Conservation (phyloP, 2,329 filamentous ascomycete species). For the Oidium heveae region DNA sequence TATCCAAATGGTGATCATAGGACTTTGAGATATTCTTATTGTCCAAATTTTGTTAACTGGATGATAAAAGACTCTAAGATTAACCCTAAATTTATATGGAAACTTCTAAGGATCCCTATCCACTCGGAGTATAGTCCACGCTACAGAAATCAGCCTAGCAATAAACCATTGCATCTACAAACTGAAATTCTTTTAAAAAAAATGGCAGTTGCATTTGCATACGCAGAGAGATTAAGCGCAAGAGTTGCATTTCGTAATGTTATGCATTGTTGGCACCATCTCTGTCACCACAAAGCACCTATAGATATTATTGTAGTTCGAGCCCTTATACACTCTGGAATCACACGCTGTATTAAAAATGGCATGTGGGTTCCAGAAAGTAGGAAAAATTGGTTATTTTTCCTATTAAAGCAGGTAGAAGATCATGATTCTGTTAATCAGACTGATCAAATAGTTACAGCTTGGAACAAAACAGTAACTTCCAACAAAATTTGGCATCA, state of each 20-base stretch:
- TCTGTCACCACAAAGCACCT: neutral
- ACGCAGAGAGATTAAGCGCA: neutral
- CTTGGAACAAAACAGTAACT: neutral
- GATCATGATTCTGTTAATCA: neutral
- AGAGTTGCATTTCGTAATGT: constrained; percentile 1
- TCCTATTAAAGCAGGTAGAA: neutral
- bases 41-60: neutral
- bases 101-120: neutral
- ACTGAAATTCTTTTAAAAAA: neutral
- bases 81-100: neutral
- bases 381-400: neutral
- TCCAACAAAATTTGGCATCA: neutral
- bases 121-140: neutral
- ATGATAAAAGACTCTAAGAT: constrained; percentile 1
- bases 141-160: neutral
- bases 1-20: neutral
- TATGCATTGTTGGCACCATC: constrained; percentile 1
- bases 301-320: neutral
- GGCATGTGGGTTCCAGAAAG: neutral
- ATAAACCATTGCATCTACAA: neutral
- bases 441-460: neutral
- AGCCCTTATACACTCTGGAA: constrained; percentile 1
- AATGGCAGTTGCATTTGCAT: neutral
- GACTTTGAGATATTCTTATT: neutral
- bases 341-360: neutral